Evolutionary conservation across 1,139 yeast species (phyloP), one percentile per base, ranked within the genome.

Genomic region (Yamadazyma friedrichii): DNA sequence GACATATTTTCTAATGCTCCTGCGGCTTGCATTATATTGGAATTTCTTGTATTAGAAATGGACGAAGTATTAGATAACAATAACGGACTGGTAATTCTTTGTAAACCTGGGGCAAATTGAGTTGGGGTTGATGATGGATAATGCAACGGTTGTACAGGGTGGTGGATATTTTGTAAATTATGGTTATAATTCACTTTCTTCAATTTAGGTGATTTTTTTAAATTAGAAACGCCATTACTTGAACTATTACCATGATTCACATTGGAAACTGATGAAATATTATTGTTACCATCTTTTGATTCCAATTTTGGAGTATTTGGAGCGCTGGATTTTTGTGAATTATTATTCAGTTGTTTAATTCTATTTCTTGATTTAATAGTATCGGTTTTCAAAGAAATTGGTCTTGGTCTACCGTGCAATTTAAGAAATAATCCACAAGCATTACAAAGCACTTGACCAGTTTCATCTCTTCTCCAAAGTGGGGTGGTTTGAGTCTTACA

Each of bases 401-500:
- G 97, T 53, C 98, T 75, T 26, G 96, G 88, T 42, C 95, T 77
- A 17, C 96, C 96, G 58, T 91, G 98, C 33, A 91, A 74, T 64
- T 91, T 91, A 47, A 91, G 68, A 56, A 91, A 91, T 41, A 91
- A 71, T 0, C 98, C 98, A 67, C 97, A 91, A 4, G 98, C 98
- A 65, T 91, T 91, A 61, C 98, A 91, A 39, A 91, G 74, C 12
- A 88, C 95, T 51, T 88, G 94, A 12, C 98, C 98, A 13, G 86
- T 79, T 58, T 89, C 96, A 62, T 89, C 96, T 52, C 97, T 74
- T 62, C 98, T 76, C 98, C 98, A 91, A 22, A 91, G 69, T 1
- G 98, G 98, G 1, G 98, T 91, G 1, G 93, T 89, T 46, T 88
- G 86, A 5, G 98, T 91, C 53, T 84, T 78, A 65, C 98, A 91